Evolutionary conservation across 208 protist genomes (phyloP), one percentile per base, ranked within the genome.

Genomic region (Leishmania tarentolae): DNA sequence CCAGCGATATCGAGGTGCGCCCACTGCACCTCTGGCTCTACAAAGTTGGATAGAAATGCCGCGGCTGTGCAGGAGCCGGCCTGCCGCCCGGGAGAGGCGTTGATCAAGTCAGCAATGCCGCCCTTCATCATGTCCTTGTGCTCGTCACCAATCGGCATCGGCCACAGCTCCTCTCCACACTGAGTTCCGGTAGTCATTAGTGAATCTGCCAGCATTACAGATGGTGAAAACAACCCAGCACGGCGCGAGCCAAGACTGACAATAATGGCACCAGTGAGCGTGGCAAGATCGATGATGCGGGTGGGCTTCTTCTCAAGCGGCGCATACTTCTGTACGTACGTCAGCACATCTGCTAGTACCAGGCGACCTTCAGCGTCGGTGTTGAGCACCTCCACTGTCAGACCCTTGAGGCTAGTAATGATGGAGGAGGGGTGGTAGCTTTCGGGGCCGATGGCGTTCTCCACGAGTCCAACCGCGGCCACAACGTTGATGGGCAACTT

Each of bases 361-460:
- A 98, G 90, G 44, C 97, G 90, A 24, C 97, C 96, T 87, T 98
- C 96, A 2, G 96, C 96, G 73, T 98, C 96, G 0, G 96, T 98
- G 86, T 98, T 98, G 57, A 94, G 91, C 31, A 98, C 83, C 89
- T 98, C 94, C 75, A 98, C 94, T 65, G 89, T 96, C 57, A 86
- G 79, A 37, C 96, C 96, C 65, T 90, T 93, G 31, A 94, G 88
- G 79, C 90, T 95, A 6, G 84, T 95, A 73, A 98, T 56, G 80
- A 98, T 97, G 66, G 91, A 87, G 2, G 94, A 95, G 17, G 92
- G 93, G 82, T 90, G 86, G 76, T 94, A 97, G 78, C 91, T 94
- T 75, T 91, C 83, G 17, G 90, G 88, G 31, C 91, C 91, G 77
- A 98, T 96, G 21, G 94, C 93, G 78, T 98, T 98, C 86, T 97